Base-by-base conservation (phyloP, 306 rosid genomes). In the Carpinus fangiana region DNA sequence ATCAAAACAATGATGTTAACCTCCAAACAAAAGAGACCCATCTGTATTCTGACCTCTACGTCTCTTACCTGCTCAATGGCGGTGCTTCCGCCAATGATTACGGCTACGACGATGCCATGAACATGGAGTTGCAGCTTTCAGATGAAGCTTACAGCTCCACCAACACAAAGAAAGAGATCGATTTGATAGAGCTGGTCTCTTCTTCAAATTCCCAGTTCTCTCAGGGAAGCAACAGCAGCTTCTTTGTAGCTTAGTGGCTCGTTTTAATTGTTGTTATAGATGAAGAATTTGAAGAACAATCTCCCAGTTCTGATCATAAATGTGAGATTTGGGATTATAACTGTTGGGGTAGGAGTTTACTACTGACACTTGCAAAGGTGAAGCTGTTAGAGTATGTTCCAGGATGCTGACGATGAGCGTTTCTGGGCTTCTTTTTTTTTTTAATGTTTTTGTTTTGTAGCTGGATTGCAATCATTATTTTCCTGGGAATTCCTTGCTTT, bases 181-280 rank as follows among this genome's bases (percentile, higher is more conserved):
- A 89, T 83, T 81, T 89, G 88, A 65, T 88, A 8, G 97, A 92
- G 84, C 80, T 92, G 82, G 81, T 89, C 78, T 78, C 34, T 31
- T 31, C 88, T 73, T 84, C 83, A 21, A 57, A 21, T 48, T 21
- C 80, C 74, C 73, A 75, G 59, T 71, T 73, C 73, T 76, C 88
- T 46, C 36, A 68, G 28, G 18, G 74, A 70, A 70, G 78, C 8
- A 51, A 45, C 61, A 55, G 55, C 46, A 72, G 72, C 73, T 64
- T 73, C 67, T 72, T 65, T 10, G 28, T 53, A 2, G 55, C 48
- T 31, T 71, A n/a, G 8, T 38, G 18, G 76, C 6, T 31, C 3
- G 34, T 31, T 31, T 31, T 31, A 31, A 31, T 31, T 31, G 34
- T 31, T 31, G 34, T 31, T 31, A 31, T 31, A 31, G 34, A 31